Evolutionary conservation across 306 rosid species (phyloP), one percentile per base, ranked within the genome.

Genomic region (Gleditsia sinensis): DNA sequence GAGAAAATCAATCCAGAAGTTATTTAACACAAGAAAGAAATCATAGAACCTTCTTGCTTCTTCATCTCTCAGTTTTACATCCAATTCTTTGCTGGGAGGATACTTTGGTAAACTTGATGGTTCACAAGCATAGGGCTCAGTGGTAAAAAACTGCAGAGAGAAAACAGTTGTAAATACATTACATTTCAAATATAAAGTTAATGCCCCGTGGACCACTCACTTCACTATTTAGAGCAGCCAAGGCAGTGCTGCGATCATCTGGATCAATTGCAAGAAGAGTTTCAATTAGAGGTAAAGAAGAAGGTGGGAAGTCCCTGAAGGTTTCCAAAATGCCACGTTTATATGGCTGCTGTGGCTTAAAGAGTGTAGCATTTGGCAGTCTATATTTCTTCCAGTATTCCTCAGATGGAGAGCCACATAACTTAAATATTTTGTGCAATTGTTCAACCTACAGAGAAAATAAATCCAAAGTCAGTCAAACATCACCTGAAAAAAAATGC

Each of bases 351-450:
- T 90, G 98, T 23, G 98, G 98, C 83, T 89, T 93, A 80, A 88
- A 93, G 66, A 93, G 98, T 50, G 93, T 90, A 40, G 97, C 91
- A 84, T 93, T 93, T 71, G 95, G 95, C 89, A 93, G 75, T 80
- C 71, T 90, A 69, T 90, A 83, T 75, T 90, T 93, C 87, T 83
- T 90, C 98, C 98, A 93, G 79, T 90, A 93, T 42, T 84, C 97
- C 53, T 89, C 98, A 25, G 90, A 78, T 51, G 98, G 98, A 69
- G 97, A 90, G 61, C 97, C 97, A 83, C 97, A 92, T 79, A 92
- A 76, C 76, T 92, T 92, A 74, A 92, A 92, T 84, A 92, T 92
- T 84, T 86, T 92, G 80, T 92, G 97, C 70, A 92, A 88, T 80
- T 92, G 97, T 74, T 92, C 97, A 75, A 90, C 96, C 97, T 92